phyloP scores from a whole-genome alignment of 2,329 filamentous ascomycete genomes.

The Alternaria atra region DNA sequence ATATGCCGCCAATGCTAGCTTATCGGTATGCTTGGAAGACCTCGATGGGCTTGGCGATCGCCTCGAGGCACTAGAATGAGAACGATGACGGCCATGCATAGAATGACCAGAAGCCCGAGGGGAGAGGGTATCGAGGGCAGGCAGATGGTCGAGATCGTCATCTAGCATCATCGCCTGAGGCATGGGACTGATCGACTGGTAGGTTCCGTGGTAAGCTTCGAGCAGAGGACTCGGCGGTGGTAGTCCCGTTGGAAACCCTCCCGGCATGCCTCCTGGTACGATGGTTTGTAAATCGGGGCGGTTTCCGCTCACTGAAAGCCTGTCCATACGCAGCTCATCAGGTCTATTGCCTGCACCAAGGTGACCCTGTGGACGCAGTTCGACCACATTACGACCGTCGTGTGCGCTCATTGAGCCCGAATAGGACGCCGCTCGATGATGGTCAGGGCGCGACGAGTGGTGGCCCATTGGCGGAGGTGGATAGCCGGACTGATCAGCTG shows the following conservation, averaged over 20 bases:
- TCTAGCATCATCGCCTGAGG: conserved; percentile 76
- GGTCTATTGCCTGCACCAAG: conserved; percentile 39
- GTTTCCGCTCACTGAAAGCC: conserved; percentile 59
- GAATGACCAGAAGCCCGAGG: conserved; percentile 42
- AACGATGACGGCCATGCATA: conserved; percentile 38
- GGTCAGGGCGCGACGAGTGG: conserved; percentile 38
- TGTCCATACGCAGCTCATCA: conserved; percentile 56
- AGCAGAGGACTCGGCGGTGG: conserved; percentile 84
- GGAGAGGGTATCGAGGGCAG: conserved; percentile 44
- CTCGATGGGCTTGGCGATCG: conserved; percentile 43
- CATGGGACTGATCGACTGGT: conserved; percentile 94
- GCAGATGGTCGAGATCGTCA: conserved; percentile 60
- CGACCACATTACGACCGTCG: conserved; percentile 50
- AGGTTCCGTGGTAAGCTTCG: conserved; percentile 92
- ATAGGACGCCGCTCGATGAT: conserved; percentile 36
- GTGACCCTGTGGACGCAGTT: conserved; percentile 51
- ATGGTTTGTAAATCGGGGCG: conserved; percentile 53
- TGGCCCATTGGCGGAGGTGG: conserved; percentile 43
- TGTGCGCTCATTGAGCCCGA: conserved; percentile 30
- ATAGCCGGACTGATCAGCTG: conserved; percentile 33
- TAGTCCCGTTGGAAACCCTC: conserved; percentile 39
- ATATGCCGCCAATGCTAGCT: conserved; percentile 44
- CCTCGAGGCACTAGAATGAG: conserved; percentile 40
- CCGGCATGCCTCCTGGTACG: conserved; percentile 42
- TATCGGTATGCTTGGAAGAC: conserved; percentile 40